phyloP scores from a whole-genome alignment of 2,329 filamentous ascomycete genomes.

The Aspergillus quadrilineatus region DNA sequence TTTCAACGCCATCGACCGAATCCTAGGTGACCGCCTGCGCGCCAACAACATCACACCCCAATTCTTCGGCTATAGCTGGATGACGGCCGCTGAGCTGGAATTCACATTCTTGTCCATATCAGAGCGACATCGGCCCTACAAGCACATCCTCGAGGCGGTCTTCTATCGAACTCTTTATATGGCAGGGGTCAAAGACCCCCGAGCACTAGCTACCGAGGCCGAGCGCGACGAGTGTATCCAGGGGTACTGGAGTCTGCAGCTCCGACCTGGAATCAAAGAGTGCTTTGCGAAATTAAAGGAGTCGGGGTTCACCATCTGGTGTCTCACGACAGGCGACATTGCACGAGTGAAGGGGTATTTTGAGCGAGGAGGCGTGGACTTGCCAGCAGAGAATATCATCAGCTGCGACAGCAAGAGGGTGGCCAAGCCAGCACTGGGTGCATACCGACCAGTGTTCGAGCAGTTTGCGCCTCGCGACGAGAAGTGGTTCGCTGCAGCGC shows the following conservation, averaged over 20 bases:
- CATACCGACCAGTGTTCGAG: slow-evolving; percentile 49
- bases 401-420: slow-evolving; percentile 51
- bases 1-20: slow-evolving; percentile 37
- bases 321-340: slow-evolving; percentile 53
- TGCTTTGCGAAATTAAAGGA: slow-evolving; percentile 44
- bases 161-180: slow-evolving; percentile 48
- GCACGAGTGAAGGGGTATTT: slow-evolving; percentile 56
- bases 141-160: slow-evolving; percentile 39
- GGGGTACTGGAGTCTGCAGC: slow-evolving; percentile 35
- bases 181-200: slow-evolving; percentile 41
- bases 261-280: slow-evolving; percentile 38
- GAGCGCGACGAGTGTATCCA: slow-evolving; percentile 41
- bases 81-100: slow-evolving; percentile 46
- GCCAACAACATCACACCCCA: slow-evolving; percentile 35
- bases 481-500: slow-evolving; percentile 59
- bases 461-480: slow-evolving; percentile 40
- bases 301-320: slow-evolving; percentile 55
- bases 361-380: slow-evolving; percentile 47
- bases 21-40: slow-evolving; percentile 39
- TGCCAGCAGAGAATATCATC: slow-evolving; percentile 53
- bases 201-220: slow-evolving; percentile 38
- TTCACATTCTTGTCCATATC: slow-evolving; percentile 48
- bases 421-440: slow-evolving; percentile 51
- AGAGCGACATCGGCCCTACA: slow-evolving; percentile 42
- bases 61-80: slow-evolving; percentile 47